Base-by-base conservation (phyloP, 2,329 filamentous ascomycete species). In the Fusarium bactridioides region DNA sequence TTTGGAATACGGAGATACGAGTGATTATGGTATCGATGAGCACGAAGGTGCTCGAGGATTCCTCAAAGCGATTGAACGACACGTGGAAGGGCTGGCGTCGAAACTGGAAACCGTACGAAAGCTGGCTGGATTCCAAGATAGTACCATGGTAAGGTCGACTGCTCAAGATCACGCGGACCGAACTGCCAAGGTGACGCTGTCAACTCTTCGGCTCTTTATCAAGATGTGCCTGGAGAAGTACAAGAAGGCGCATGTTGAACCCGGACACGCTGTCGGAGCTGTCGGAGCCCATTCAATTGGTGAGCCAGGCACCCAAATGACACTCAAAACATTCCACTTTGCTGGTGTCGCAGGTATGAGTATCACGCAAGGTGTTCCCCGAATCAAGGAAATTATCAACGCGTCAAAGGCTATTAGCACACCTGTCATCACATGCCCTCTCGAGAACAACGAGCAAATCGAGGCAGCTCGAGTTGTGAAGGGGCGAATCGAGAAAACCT, bases 361-460 rank as follows among this genome's bases (percentile, higher is more conserved):
- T 88, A 97, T 99, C 79, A 99, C 96, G 0, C 94, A 98, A 79
- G 96, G 96, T 93, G 96, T 99, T 11, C 96, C 96, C 3, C 95
- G 96, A 91, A 99, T 99, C 86, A 99, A 99, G 84, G 96, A 99
- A 86, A 99, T 99, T 75, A 99, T 99, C 90, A 99, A 99, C 83
- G 96, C 96, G 10, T 97, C 94, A 13, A 97, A 94, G 80, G 86
- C 87, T 55, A 99, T 99, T 82, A 97, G 93, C 81, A 99, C 96
- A 1, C 96, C 96, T 1, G 92, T 99, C 79, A 97, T 99, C 75
- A 91, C 89, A 10, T 98, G 96, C 78, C 92, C 93, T 9, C 86
- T 98, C 10, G 88, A 94, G 72, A 96, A 94, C 78, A 90, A 91
- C 67, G 85, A 88, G 61, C 89, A 92, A 73, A 90, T 96, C 61